Evolutionary conservation across 139 green algal species (phyloP).

Genomic region (Tetradesmus lagerheimii): DNA sequence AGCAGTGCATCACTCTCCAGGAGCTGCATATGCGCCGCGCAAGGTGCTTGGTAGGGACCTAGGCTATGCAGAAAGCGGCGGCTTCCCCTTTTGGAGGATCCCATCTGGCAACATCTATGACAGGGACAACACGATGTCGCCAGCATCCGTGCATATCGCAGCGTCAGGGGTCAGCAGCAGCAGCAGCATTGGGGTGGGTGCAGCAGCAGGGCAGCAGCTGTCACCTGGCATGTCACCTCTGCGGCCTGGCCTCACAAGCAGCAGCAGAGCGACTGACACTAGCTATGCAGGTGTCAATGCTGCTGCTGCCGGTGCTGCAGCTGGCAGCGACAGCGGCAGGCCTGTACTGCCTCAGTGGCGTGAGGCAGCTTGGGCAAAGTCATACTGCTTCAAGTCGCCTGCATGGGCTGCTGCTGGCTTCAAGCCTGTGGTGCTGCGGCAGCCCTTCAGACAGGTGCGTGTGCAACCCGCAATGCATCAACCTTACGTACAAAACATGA

Average conservation of each 20-base stretch:
- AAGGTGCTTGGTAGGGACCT: neutral
- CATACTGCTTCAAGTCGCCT: constrained; percentile 36
- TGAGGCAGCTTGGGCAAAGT: neutral
- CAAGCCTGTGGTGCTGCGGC: constrained; percentile 1
- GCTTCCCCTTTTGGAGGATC: neutral
- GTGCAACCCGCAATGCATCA: no score
- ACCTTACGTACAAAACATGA: no score
- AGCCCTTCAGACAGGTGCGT: constrained; percentile 6
- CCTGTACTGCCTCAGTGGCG: neutral
- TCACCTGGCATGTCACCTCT: neutral
- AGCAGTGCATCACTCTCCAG: neutral
- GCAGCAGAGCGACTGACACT: neutral
- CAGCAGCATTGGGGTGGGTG: neutral
- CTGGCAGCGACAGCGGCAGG: neutral
- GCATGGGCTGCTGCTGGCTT: constrained; percentile 23
- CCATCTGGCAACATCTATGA: neutral
- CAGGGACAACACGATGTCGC: neutral
- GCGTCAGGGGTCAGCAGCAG: neutral
- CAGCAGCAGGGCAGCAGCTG: constrained; percentile 5
- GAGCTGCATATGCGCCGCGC: neutral
- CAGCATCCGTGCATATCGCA: neutral
- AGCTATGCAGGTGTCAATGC: no score
- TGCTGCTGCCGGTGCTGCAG: neutral
- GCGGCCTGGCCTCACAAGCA: neutral
- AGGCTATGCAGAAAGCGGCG: neutral